Base-by-base conservation (phyloP, 257 asterid species). In the Rubia yunnanensis region DNA sequence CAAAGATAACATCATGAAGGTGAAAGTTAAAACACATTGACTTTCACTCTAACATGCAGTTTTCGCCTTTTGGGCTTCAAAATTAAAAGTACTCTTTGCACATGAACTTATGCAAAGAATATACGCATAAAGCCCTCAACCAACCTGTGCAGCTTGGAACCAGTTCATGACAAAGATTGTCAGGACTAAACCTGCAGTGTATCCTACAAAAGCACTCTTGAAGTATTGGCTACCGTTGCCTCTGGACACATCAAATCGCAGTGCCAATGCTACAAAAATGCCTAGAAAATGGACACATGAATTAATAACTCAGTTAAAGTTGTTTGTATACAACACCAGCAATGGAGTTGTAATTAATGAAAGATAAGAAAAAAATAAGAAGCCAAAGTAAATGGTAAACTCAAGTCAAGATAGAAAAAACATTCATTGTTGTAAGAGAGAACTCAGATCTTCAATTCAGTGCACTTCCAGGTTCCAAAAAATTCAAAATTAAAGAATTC, bases 91-190 rank as follows among this genome's bases (percentile, higher is more conserved):
- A 35, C 57, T 71, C 61, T 66, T 44, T 28, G 14, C 32, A 52
- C 5, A 20, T 20, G 28, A 48, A 41, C 32, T 30, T 31, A 50
- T 67, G 49, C 34, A 63, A 11, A 30, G 18, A 10, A 59, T 27
- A 15, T 17, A n/a, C 3, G 0, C 22, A 28, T 14, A 28, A 48
- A 22, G 60, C 82, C 44, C 57, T 86, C 97, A n/a, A 66, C 82
- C 50, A 62, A 87, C 99, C 84, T 92, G 99, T 67, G 96, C 99
- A 71, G 99, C 97, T 84, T 92, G 96, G 81, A 87, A 92, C 99
- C 99, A 92, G 79, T 89, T 92, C 99, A 92, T 92, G 66, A 89
- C 94, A 30, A 86, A 44, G 66, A 92, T 92, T 13, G 99, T 92
- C 39, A 78, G 80, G 58, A 85, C 73, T 73, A 92, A 73, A 73